Base-by-base conservation (phyloP, 1,139 yeast genomes). In the Pichia sp. region DNA sequence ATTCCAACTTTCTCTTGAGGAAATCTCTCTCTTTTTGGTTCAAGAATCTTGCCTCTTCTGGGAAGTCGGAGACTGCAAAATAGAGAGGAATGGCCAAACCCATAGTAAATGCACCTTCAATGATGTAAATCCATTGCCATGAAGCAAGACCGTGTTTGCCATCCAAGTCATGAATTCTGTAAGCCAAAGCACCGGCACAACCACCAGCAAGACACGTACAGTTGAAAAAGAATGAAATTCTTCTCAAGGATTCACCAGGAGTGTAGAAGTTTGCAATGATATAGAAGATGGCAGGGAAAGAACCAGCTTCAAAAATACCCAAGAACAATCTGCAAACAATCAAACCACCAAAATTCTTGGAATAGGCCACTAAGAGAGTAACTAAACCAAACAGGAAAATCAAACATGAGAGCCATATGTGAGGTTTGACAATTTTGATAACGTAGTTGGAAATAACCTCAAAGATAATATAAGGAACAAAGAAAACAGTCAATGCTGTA, bases 131-230 rank as follows among this genome's bases (percentile, higher is more conserved):
- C 83, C 86, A 81, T 56, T 75, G 68, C 91, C 91, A 81, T 12
- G 81, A 64, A n/a, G 52, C 53, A 29, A 65, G 49, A 6, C 78
- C 79, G 33, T 64, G 67, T 12, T 49, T 56, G 13, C 76, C 76
- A 45, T 68, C 62, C 44, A 77, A 56, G 38, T 67, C 72, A 51
- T 71, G 58, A 37, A 76, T 69, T 37, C 78, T 78, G 38, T 71
- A 75, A 23, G 85, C 84, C 43, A 84, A 70, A 37, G 85, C 73
- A 42, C 94, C 94, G 38, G 86, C 82, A 59, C 84, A 82, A 6
- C 88, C 94, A 54, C 93, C 88, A 17, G 88, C 83, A 41, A 81
- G 65, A 49, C 80, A 72, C 11, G 85, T 75, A 36, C 86, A 81
- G 30, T 80, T 63, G 58, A 80, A 80, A 56, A 81, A 81, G 34